Evolutionary conservation across 345 rosid genomes (phyloP), one percentile per base, ranked within the genome.

Genomic region (Gossypium thurberi): DNA sequence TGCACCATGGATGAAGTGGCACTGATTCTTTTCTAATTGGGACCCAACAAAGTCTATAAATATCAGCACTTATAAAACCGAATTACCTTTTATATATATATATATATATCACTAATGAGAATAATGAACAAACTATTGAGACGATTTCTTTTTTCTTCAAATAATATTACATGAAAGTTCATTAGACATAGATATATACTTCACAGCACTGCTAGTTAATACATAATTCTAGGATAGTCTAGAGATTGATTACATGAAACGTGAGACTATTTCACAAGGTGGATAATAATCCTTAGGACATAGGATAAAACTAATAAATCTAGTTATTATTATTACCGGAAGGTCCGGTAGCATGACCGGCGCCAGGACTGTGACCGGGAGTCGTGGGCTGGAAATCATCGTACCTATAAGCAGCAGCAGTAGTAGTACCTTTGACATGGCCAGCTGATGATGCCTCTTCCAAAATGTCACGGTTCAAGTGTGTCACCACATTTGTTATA

Each of bases 341-440:
- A 52, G 86, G 84, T 48, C 83, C 84, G 1, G 25, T 72, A 18
- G 82, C 78, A 75, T 88, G 92, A 20, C 90, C 87, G 2, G 79
- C 86, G 0, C 92, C 87, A 13, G 92, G 90, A 43, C 92, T 88
- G 77, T 84, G 85, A 10, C 88, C 86, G 0, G 88, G 92, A 10
- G 72, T 71, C 0, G 87, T 86, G 63, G 90, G 82, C 18, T 82
- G 85, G 78, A 79, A 82, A 75, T 71, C 87, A 20, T 84, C 80
- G 3, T 20, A 37, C 0, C 56, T 63, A 1, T n/a, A 65, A 0
- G 57, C 47, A 10, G 33, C 9, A 28, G n/a, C 18, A 0, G 57
- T 42, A 10, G 33, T 9, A 28, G 15, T 23, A 17, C 17, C 17
- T 0, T 52, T 52, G 67, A 12, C 20, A 62, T 11, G 17, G 47